Evolutionary conservation across 192 early-diverging fungal species (phyloP), one percentile per base, ranked within the genome.

Genomic region (Backusella tarrabulga): DNA sequence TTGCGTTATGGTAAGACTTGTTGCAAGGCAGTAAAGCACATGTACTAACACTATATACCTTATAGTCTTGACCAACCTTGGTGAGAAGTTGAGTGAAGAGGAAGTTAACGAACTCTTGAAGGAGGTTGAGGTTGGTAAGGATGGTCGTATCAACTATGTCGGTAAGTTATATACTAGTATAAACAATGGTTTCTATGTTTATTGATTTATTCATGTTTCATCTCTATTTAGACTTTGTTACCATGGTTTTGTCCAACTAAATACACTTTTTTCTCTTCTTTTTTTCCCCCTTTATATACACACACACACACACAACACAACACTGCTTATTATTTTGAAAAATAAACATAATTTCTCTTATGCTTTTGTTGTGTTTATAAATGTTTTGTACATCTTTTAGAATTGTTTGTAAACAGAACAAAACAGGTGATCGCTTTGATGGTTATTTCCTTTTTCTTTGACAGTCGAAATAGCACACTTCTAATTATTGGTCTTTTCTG

Each of bases 51-150:
- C 15, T 63, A 63, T 29, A 74, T 2, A 6, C 42, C 42, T 44
- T 44, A 44, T 72, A 90, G 93, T 95, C 8, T 86, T 95, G 73
- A 95, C 93, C 14, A 92, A 86, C 86, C 87, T 95, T 69, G 94
- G 94, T 73, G 94, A 95, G 85, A 92, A 93, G 38, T 84, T 95
- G 71, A 81, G 87, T 2, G 92, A 95, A 67, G 88, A 82, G 7
- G 93, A 95, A 81, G 92, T 95, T 7, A 91, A 94, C 78, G 93
- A 95, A 83, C 83, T 95, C 26, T 81, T 95, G 50, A 94, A 93
- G 85, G 91, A 89, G 73, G 88, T 91, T 29, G 86, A 91, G 40
- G 85, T 92, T 77, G 90, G 93, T 80, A 93, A 94, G 79, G 87
- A 91, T 70, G 93, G 93, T 36, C 91, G 91, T 76, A 92, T 95